Percentiles rank a stretch among this genome's conserved stretches.
phyloP scores from a whole-genome alignment of 805 yeast species.

The Geotrichum ghanense region DNA sequence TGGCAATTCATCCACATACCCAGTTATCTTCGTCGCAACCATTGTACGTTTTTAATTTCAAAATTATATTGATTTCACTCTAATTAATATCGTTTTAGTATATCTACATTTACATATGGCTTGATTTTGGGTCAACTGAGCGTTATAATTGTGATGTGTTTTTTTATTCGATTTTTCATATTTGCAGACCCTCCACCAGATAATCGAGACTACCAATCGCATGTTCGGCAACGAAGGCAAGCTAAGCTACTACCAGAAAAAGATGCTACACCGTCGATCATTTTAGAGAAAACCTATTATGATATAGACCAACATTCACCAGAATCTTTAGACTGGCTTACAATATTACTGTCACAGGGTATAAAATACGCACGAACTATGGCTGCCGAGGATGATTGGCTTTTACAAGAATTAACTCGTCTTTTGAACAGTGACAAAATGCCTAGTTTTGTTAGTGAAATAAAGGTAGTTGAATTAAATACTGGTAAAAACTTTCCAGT shows the following conservation, averaged over 20 bases:
- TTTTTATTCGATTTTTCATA: constrained; percentile 30
- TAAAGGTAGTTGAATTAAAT: constrained; percentile 75
- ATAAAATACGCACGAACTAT: constrained; percentile 81
- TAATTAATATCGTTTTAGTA: neutral
- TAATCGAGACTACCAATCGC: constrained; percentile 18
- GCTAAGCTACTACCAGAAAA: constrained; percentile 18
- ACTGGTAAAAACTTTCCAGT: constrained; percentile 94
- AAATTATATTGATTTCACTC: neutral
- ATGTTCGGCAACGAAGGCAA: constrained; percentile 10
- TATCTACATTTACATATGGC: neutral
- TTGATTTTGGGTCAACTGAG: constrained; percentile 29
- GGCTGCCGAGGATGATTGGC: constrained; percentile 74
- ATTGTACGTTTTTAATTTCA: neutral
- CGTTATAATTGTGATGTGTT: constrained; percentile 26
- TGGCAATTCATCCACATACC: neutral
- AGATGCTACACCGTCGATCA: constrained; percentile 27
- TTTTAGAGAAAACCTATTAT: constrained; percentile 84
- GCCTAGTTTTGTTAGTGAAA: constrained; percentile 72
- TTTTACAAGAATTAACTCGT: constrained; percentile 64
- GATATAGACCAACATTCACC: constrained; percentile 79
- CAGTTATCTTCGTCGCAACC: neutral
- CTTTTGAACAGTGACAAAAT: constrained; percentile 47
- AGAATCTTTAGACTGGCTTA: constrained; percentile 95
- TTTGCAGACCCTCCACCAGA: constrained; percentile 28
- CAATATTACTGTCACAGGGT: constrained; percentile 84